Evolutionary conservation across 2,329 filamentous ascomycete species (phyloP), one percentile per base, ranked within the genome.

Genomic region (Xylaria sp.): DNA sequence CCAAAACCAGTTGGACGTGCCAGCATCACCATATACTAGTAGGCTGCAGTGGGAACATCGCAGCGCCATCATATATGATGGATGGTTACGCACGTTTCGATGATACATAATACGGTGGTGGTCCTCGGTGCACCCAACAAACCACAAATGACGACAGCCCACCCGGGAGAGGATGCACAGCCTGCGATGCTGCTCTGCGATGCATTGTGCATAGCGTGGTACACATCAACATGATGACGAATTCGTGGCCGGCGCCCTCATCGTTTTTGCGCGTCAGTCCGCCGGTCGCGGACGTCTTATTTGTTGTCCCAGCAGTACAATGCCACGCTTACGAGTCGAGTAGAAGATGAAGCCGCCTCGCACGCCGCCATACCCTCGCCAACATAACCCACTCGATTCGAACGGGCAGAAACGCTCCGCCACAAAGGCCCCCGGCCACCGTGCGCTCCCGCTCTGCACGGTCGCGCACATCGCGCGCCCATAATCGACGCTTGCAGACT

Each of bases 261-360:
- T 34, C 7, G 34, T 41, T 58, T 28, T 28, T 41, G 20, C n/a
- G 46, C 28, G 31, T 25, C 51, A 55, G 51, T 54, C 60, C 13
- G 31, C 44, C 51, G 48, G 60, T 25, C 28, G n/a, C n/a, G 8
- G 23, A 39, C 50, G 13, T 31, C 18, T 25, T 59, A 52, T 37
- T 63, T 58, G 41, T 60, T 55, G 54, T 52, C 34, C 55, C n/a
- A 34, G 34, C 23, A 46, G 23, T 25, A n/a, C 23, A 20, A 18
- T 46, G 15, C 52, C 25, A 52, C n/a, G 28, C 59, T 66, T 37
- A 28, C 63, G 67, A 39, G 31, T 57, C 60, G 67, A 39, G 31
- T 54, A 39, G 28, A 31, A 31, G 20, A 18, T 5, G 50, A 58
- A 20, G 20, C 13, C 15, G 37, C 48, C 39, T 39, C 59, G 58